Base-by-base conservation (phyloP, 2,329 filamentous ascomycete genomes). In the Fusarium succisae region DNA sequence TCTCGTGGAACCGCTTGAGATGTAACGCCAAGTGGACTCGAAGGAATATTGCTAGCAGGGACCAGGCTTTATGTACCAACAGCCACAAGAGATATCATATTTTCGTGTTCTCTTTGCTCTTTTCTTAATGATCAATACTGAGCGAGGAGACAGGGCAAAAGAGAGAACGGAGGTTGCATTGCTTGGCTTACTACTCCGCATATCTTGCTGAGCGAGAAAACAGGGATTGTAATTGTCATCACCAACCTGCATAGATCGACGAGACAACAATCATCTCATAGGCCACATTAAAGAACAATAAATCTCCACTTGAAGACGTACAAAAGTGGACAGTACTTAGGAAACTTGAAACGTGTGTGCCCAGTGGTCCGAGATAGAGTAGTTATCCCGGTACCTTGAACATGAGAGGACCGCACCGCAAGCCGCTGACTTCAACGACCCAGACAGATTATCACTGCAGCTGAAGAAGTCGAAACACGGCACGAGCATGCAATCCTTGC, bases 141-240 rank as follows among this genome's bases (percentile, higher is more conserved):
- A 13, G 35, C 3, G 6, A 55, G 30, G 24, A 41, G 18, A 26
- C 8, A 6, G 12, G 51, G 9, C 2, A 37, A 18, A 37, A 18
- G 35, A 37, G 35, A 5, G 8, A 54, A 28, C 3, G 28, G 20
- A n/a, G 14, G 10, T 3, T n/a, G 26, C 15, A 18, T 13, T 38
- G 44, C 10, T 11, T 28, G 56, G 32, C 44, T 53, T 51, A 24
- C 32, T 39, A 26, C 38, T 30, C 38, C 26, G 51, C n/a, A 38
- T 35, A 54, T 32, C n/a, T 13, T 32, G 26, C n/a, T 35, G 26
- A 60, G 20, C 13, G 38, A 60, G 24, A 17, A 15, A 5, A 9
- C 44, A 67, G 26, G 63, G 64, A 22, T 67, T 20, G 17, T 30
- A 22, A 66, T 66, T 38, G 22, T 54, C 63, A 58, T 66, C 43